Conservation (phyloP, 2,329 filamentous ascomycete genomes). For the Shiraia sp. region DNA sequence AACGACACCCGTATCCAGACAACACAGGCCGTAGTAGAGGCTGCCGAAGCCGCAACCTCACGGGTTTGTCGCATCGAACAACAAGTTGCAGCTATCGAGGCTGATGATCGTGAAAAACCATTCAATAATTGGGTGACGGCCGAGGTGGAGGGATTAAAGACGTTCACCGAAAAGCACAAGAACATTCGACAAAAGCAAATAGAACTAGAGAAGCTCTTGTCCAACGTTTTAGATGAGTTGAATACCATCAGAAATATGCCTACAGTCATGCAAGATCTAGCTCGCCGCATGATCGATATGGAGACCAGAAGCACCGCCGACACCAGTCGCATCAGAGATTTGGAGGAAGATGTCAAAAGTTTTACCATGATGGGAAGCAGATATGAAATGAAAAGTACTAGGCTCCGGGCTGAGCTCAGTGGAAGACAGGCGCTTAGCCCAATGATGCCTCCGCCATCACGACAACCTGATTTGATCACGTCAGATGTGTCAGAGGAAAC, state of each 20-base stretch:
- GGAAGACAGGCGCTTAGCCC: not conserved
- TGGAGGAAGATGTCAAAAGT: conserved; percentile 11
- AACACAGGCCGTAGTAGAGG: conserved; percentile 21
- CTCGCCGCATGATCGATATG: conserved; percentile 17
- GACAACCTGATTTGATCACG: not conserved
- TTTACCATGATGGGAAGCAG: conserved; percentile 3
- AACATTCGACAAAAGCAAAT: conserved; percentile 20
- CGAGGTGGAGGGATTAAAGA: conserved; percentile 15
- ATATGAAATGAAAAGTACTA: not conserved
- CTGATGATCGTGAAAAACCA: conserved; percentile 22
- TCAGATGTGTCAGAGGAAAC: conserved; percentile 7
- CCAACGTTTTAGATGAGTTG: conserved; percentile 12
- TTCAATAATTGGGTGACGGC: conserved; percentile 23
- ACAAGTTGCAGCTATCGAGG: conserved; percentile 27
- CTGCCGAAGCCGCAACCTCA: conserved; percentile 16
- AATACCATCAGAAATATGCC: conserved; percentile 6
- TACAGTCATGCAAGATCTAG: conserved; percentile 2
- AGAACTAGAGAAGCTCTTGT: conserved; percentile 15
- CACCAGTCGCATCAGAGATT: conserved; percentile 4
- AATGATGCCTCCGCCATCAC: not conserved
- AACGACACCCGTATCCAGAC: conserved; percentile 25
- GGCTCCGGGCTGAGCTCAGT: not conserved
- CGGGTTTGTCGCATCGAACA: conserved; percentile 19
- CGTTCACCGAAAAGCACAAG: conserved; percentile 20
- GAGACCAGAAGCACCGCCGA: conserved; percentile 13